Base-by-base conservation (phyloP, 768 basidiomycete species). In the Mycena alexandri region DNA sequence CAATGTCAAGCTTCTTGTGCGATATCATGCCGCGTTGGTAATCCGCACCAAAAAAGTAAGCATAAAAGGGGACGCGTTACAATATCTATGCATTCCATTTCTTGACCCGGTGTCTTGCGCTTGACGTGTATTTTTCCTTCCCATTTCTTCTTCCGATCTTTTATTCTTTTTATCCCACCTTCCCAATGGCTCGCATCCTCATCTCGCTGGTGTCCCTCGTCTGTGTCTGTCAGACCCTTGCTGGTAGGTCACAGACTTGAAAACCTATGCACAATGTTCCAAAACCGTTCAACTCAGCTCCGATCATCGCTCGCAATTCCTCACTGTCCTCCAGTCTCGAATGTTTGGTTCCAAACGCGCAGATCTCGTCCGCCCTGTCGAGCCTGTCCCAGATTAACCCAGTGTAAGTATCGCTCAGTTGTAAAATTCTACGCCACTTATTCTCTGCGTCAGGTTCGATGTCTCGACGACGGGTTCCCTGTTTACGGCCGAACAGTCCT, bases 71-170 rank as follows among this genome's bases (percentile, higher is more conserved):
- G 29, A 29, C 6, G 29, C 38, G 38, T 38, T 38, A 3, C 2
- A 11, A 14, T 14, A 38, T 2, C 9, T 38, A 2, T 13, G 10
- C 47, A 48, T 48, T 48, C 47, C 47, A 24, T 5, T 48, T 48
- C 24, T 24, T 48, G 50, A 51, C 50, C 50, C 17, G 50, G 50
- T 51, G 50, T 51, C 50, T 10, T 51, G 14, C 29, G 9, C 38
- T 38, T 14, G 38, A 38, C 38, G 38, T 38, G 38, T 14, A 4
- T 33, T 1, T 51, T 33, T 33, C 11, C 29, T 33, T 51, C 16
- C 5, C 25, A 2, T 21, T 21, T 29, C 25, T n/a, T 51, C 17
- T 21, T 6, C 1, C 5, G 16, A 4, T 11, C 29, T 51, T n/a
- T n/a, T n/a, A n/a, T n/a, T n/a, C n/a, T n/a, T n/a, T n/a, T 19